Base-by-base conservation (phyloP, 805 yeast species). In the Kazachstania psychrophila region DNA sequence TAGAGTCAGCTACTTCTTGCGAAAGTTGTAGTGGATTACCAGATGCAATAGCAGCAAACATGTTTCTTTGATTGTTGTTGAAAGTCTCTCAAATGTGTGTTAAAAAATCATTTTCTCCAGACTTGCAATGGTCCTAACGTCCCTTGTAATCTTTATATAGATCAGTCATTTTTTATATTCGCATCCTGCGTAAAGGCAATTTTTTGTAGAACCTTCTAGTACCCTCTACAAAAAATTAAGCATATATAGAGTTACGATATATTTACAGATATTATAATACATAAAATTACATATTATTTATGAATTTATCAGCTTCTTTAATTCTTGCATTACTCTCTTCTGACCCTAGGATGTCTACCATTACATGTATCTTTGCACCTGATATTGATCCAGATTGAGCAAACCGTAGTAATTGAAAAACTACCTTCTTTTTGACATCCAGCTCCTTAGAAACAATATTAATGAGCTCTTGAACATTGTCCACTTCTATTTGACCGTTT, bases 341-440 rank as follows among this genome's bases (percentile, higher is more conserved):
- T 1, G 46, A 31, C 0, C 87, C 89, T 13, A 86, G 48, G 7
- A 81, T 51, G 0, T 67, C 66, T 14, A 79, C 52, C 23, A 84
- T 60, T 5, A 66, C 61, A 0, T 80, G 81, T 4, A 87, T 62
- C 13, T 76, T 74, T 20, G 79, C 62, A 0, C 96, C 95, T 0
- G 94, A 68, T 4, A 65, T 65, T 6, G 77, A 73, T 0, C 84
- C 94, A 11, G 84, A 69, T 17, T 86, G 53, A 0, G 88, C 88
- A 45, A 66, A 77, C 39, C 96, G 64, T 11, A 83, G 49, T 0
- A 75, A 48, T 46, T 73, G 75, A 51, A 73, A 81, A 1, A 82
- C 56, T 1, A 63, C 54, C 38, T 65, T 70, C 17, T 51, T 48
- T 6, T 48, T 41, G 2, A 47, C 19, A 1, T 42, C 31, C 2